phyloP scores from a whole-genome alignment of 306 rosid genomes.

The Vigna mungo region DNA sequence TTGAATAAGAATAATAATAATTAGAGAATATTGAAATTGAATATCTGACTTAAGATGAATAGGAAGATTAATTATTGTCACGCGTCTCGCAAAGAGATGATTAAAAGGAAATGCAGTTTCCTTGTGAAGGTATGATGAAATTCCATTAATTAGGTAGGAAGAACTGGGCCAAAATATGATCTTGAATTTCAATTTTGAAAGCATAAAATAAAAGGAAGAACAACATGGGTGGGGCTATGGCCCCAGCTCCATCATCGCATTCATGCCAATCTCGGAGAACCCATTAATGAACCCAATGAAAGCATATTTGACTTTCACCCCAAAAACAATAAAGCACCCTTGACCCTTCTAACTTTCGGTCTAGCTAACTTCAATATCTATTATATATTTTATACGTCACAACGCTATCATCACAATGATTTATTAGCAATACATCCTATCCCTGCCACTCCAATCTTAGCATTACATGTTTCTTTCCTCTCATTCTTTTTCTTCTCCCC shows the following conservation, averaged over 20 bases:
- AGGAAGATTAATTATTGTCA: too few relatives aligned
- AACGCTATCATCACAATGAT: slow-evolving; percentile 17
- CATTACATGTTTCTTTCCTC: neutral
- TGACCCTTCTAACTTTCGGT: slow-evolving; percentile 69
- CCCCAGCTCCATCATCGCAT: slow-evolving; percentile 65
- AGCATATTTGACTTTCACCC: slow-evolving; percentile 59
- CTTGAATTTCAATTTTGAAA: slow-evolving; percentile 35
- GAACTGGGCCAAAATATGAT: slow-evolving; percentile 26
- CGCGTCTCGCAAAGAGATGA: neutral
- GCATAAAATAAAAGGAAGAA: slow-evolving; percentile 29
- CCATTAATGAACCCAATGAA: slow-evolving; percentile 68
- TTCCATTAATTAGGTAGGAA: slow-evolving; percentile 30
- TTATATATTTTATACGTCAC: neutral
- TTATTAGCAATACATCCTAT: slow-evolving; percentile 37
- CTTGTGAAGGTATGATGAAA: slow-evolving; percentile 47
- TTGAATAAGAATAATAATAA: too few relatives aligned
- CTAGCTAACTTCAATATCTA: slow-evolving; percentile 46
- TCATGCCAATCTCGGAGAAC: slow-evolving; percentile 72
- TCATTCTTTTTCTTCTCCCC: neutral
- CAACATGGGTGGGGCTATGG: slow-evolving; percentile 53
- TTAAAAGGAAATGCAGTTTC: slow-evolving; percentile 43
- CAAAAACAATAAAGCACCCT: slow-evolving; percentile 35
- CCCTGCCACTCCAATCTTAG: slow-evolving; percentile 32
- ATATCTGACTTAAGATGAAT: too few relatives aligned
- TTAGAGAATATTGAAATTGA: too few relatives aligned